Evolutionary conservation across 2,329 filamentous ascomycete genomes (phyloP), one percentile per base, ranked within the genome.

Genomic region (Arthrobotrys musiformis): DNA sequence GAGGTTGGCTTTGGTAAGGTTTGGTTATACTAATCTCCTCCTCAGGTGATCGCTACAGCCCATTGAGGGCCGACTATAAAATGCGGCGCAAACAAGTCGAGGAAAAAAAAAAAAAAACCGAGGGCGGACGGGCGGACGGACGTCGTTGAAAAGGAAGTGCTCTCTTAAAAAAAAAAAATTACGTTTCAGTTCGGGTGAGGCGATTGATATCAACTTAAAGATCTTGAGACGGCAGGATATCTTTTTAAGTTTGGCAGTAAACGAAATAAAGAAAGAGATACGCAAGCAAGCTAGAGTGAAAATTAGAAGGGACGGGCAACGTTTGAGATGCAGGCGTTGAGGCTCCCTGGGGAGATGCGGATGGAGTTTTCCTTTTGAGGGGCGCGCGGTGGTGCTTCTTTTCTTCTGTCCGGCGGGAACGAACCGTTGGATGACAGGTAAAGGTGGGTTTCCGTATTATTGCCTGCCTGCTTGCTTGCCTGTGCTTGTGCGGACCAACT

Each of bases 61-160:
- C 72, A 76, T 76, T 76, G 72, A 76, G 64, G 72, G 72, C 72
- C 64, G 63, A 62, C 40, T 76, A 76, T 69, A 75, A 76, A 76
- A 70, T 76, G 72, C 72, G 72, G 72, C 72, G 72, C 72, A 76
- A 69, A 56, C 56, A 40, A 46, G 58, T 54, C 17, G 48, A 42
- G 44, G 28, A 17, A 26, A 44, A 19, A 37, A 54, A 22, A 19
- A 35, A 17, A 33, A n/a, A n/a, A 35, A 17, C 35, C 42, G 26
- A 64, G 17, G 33, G 22, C 17, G 54, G 54, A 40, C 54, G 54
- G 54, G n/a, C 44, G 40, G 30, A 68, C 46, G 50, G 30, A 52
- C 7, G 46, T 50, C 60, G 60, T 40, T 22, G 44, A 11, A 37
- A 56, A 56, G 50, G 9, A 61, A 28, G n/a, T n/a, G n/a, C n/a